Evolutionary conservation across 192 early-diverging fungal species (phyloP), one percentile per base, ranked within the genome.

Genomic region (Coemansia sp.): DNA sequence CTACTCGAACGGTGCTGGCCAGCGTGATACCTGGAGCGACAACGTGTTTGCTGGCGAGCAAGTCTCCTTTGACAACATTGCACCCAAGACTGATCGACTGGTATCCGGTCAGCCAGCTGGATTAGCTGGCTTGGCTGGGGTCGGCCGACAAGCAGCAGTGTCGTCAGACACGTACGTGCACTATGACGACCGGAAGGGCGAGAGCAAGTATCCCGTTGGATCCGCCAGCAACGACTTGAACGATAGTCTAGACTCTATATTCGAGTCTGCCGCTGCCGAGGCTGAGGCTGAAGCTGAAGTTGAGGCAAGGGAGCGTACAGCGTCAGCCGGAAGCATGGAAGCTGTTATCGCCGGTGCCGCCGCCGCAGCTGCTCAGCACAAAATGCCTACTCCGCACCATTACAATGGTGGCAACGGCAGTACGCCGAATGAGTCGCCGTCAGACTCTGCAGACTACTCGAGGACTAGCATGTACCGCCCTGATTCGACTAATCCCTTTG

Each of bases 191-290:
- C 69, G 73, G 54, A 73, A 67, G 59, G 42, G 48, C 36, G 64
- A 67, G 29, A 17, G 41, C 41, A 69, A 69, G 40, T 70, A 70
- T 45, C 41, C 41, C 10, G 53, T 27, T 53, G 51, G 51, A 0
- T 19, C 46, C 4, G 46, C 63, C 35, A 21, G 31, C 19, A 69
- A 68, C 35, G 68, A 73, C 27, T 31, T 45, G 46, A 75, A 77
- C 74, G 79, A 82, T 29, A 82, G 79, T 63, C 69, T 82, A 24
- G 79, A 77, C 36, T 82, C 79, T 31, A 82, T 82, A 48, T 82
- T 82, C 24, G 71, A 82, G 69, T 82, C 79, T 41, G 75, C 75
- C 0, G 79, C 79, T 0, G 79, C 79, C 0, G 79, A 82, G 42
- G 79, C 79, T 0, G 79, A 82, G 42, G 79, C 79, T 4, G 79